Percentiles rank a stretch among this genome's conserved stretches.
Conservation (phyloP, 768 basidiomycete genomes). For the Pisolithus marmoratus region DNA sequence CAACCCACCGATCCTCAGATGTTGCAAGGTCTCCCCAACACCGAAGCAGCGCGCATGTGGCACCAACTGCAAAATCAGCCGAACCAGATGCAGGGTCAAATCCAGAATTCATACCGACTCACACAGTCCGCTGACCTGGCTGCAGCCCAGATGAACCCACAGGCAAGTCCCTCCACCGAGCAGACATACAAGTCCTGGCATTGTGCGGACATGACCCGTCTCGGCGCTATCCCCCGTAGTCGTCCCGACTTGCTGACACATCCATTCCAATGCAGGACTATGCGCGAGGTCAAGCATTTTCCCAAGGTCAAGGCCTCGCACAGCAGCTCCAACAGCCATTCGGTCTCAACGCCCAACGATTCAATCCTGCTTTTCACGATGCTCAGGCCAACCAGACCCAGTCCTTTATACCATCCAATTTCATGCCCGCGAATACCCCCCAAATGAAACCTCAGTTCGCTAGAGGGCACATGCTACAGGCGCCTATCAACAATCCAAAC, state of each 20-base stretch:
- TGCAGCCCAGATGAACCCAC: slow-evolving; percentile 35
- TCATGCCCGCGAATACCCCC: slow-evolving; percentile 34
- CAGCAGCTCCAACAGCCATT: slow-evolving; percentile 44
- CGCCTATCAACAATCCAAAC: slow-evolving; percentile 23
- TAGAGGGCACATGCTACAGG: slow-evolving; percentile 35
- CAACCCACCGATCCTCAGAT: slow-evolving; percentile 32
- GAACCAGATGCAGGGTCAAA: slow-evolving; percentile 37
- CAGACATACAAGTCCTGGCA: slow-evolving; percentile 5
- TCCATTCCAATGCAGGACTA: slow-evolving; percentile 40
- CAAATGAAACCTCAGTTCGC: slow-evolving; percentile 26
- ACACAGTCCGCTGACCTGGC: slow-evolving; percentile 38
- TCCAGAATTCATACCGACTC: slow-evolving; percentile 38
- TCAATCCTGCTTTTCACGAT: slow-evolving; percentile 35
- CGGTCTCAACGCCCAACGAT: slow-evolving; percentile 29
- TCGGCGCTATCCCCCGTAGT: background rate
- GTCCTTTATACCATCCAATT: slow-evolving; percentile 32
- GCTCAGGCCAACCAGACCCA: slow-evolving; percentile 23
- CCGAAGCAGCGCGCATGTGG: slow-evolving; percentile 54
- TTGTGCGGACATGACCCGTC: slow-evolving; percentile 4
- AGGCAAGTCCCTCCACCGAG: slow-evolving; percentile 35
- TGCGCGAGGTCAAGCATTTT: slow-evolving; percentile 35
- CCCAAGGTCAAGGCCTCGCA: slow-evolving; percentile 33
- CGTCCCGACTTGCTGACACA: slow-evolving; percentile 18
- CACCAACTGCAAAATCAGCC: slow-evolving; percentile 43
- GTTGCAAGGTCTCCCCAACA: slow-evolving; percentile 37